These are phyloP conservation scores for Diaporthe vexans DNA, from an alignment of 2,329 filamentous ascomycete genomes.

Conservation along the genomic window DNA sequence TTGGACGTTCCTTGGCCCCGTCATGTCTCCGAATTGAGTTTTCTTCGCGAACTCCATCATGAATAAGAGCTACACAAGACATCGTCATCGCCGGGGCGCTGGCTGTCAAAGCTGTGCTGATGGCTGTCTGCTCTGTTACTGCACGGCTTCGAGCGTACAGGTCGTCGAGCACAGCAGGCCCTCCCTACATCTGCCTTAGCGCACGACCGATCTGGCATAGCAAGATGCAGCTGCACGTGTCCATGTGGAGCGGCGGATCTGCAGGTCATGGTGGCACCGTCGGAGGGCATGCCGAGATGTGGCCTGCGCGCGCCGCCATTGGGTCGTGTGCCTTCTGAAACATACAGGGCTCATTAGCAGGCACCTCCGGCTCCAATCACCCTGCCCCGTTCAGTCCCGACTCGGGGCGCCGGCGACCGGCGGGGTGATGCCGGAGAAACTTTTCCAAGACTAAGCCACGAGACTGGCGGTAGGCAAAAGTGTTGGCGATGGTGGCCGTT, in stretches of 20 bases:
- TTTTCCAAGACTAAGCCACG: constrained; percentile 28
- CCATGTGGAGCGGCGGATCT: constrained; percentile 28
- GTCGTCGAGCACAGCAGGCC: neutral
- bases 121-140: neutral
- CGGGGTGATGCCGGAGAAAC: constrained; percentile 17
- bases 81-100: neutral
- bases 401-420: constrained; percentile 31
- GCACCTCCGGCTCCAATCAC: constrained; percentile 36
- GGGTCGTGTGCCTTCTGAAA: constrained; percentile 35
- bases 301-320: constrained; percentile 32
- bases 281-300: constrained; percentile 28
- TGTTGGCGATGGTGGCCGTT: neutral
- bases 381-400: constrained; percentile 28
- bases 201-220: constrained; percentile 32
- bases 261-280: constrained; percentile 28
- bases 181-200: constrained; percentile 20
- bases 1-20: constrained; percentile 8
- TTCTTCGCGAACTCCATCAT: neutral
- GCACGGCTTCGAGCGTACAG: neutral
- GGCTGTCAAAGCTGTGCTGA: neutral
- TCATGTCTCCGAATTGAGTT: constrained; percentile 5
- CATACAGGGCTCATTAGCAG: constrained; percentile 23
- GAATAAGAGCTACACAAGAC: neutral
- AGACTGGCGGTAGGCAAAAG: neutral
- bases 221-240: constrained; percentile 29